Percentiles rank a stretch among this genome's conserved stretches.
phyloP scores from a whole-genome alignment of 768 basidiomycete species.

The Mycena rosella region DNA sequence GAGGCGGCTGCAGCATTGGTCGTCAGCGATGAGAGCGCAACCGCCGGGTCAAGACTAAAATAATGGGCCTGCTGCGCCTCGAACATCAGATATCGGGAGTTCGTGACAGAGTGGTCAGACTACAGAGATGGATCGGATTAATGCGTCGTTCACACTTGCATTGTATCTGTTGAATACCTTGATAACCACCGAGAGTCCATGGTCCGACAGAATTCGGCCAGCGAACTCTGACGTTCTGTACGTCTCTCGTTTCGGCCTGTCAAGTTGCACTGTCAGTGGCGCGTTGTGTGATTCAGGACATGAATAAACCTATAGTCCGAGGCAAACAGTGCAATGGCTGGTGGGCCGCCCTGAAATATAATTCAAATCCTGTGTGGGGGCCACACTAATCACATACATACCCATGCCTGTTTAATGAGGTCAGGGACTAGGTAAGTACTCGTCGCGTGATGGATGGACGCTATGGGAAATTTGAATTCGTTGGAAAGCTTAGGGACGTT shows the following conservation, averaged over 20 bases:
- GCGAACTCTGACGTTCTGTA: constrained; percentile 84
- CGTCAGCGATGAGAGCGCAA: constrained; percentile 74
- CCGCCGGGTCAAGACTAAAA: constrained; percentile 62
- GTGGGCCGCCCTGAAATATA: constrained; percentile 58
- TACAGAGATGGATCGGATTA: constrained; percentile 35
- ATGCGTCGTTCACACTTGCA: neutral
- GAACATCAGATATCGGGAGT: constrained; percentile 74
- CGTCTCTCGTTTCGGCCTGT: constrained; percentile 61
- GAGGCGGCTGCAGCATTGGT: constrained; percentile 70
- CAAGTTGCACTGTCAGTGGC: no score
- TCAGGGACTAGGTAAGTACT: constrained; percentile 88
- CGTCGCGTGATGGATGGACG: constrained; percentile 84
- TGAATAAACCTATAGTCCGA: constrained; percentile 63
- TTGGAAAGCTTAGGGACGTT: constrained; percentile 67
- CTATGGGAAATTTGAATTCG: constrained; percentile 83
- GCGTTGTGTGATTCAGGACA: no score
- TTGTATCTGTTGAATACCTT: constrained; percentile 59
- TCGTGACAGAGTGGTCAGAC: constrained; percentile 68
- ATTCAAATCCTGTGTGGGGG: neutral
- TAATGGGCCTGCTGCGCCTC: constrained; percentile 76
- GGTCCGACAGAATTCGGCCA: constrained; percentile 74
- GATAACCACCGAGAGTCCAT: constrained; percentile 77
- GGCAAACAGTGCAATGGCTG: constrained; percentile 82
- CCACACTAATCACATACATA: no score
- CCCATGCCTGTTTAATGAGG: constrained; percentile 78